These are phyloP conservation scores for Eutrema yunnanense DNA, from an alignment of 345 rosid species.

Conservation along the genomic window DNA sequence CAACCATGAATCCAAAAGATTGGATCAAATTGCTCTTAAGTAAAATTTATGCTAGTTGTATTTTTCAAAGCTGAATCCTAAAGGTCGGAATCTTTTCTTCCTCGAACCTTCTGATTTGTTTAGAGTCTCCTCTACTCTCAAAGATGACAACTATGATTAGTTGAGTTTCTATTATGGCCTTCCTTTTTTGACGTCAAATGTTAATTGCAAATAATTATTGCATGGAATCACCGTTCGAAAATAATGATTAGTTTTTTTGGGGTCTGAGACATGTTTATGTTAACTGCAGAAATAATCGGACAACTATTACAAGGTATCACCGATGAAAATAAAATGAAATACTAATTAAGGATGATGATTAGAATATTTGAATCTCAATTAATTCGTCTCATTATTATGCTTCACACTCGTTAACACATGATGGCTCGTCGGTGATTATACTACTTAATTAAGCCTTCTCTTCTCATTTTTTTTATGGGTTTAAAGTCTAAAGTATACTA, in stretches of 20 bases:
- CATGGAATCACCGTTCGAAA: neutral
- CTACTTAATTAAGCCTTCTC: neutral
- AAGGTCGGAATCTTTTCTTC: neutral
- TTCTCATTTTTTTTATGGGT: neutral
- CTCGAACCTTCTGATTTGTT: neutral
- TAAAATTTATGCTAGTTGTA: neutral
- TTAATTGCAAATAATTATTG: no score
- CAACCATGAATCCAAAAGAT: neutral
- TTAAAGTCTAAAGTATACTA: neutral
- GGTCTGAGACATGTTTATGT: neutral
- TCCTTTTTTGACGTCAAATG: neutral
- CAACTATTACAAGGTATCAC: neutral
- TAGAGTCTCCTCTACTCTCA: neutral
- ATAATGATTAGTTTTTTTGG: neutral
- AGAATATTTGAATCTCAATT: neutral
- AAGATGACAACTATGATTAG: neutral
- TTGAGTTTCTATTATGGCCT: neutral
- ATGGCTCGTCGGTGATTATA: conserved; percentile 20
- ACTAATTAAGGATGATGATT: neutral
- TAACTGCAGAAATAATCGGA: neutral
- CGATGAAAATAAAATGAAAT: neutral
- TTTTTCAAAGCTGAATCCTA: neutral
- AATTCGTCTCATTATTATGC: conserved; percentile 9
- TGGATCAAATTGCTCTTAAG: neutral
- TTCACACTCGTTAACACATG: conserved; percentile 23